Evolutionary conservation across 2,329 filamentous ascomycete species (phyloP).

Genomic region (Xylaria sp.): DNA sequence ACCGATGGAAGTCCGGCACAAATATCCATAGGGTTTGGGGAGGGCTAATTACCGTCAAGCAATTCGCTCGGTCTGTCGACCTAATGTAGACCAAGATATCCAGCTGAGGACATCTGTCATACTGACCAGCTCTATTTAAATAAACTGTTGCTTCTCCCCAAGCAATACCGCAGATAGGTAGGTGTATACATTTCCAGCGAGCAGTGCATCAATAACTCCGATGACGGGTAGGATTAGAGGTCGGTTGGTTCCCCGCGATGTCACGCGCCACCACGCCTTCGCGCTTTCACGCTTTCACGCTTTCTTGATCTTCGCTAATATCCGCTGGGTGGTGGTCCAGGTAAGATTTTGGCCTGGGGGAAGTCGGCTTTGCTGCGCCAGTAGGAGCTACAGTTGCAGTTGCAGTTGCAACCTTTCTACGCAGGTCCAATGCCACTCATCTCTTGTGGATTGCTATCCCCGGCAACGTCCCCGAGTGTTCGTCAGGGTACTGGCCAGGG

Average conservation of each 20-base stretch:
- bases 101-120: conserved; percentile 10
- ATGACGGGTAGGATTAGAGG: conserved; percentile 20
- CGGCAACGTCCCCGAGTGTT: conserved; percentile 17
- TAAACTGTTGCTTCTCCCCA: neutral
- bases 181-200: neutral
- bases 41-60: conserved; percentile 19
- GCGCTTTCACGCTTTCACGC: conserved; percentile 8
- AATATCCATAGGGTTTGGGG: neutral
- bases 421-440: conserved; percentile 44
- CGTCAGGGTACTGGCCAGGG: conserved; percentile 7
- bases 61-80: neutral
- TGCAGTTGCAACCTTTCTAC: conserved; percentile 42
- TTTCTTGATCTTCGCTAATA: conserved; percentile 8
- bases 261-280: conserved; percentile 29
- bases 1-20: conserved; percentile 6
- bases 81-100: neutral
- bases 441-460: conserved; percentile 22
- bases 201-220: conserved; percentile 14
- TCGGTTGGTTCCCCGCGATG: conserved; percentile 21
- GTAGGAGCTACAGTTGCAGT: conserved; percentile 30
- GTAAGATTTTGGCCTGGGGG: conserved; percentile 26
- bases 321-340: conserved; percentile 14
- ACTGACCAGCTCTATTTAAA: conserved; percentile 6
- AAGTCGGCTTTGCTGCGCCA: conserved; percentile 33
- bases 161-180: neutral